Conservation (phyloP, 2,329 filamentous ascomycete species). For the Dactylellina haptotyla region DNA sequence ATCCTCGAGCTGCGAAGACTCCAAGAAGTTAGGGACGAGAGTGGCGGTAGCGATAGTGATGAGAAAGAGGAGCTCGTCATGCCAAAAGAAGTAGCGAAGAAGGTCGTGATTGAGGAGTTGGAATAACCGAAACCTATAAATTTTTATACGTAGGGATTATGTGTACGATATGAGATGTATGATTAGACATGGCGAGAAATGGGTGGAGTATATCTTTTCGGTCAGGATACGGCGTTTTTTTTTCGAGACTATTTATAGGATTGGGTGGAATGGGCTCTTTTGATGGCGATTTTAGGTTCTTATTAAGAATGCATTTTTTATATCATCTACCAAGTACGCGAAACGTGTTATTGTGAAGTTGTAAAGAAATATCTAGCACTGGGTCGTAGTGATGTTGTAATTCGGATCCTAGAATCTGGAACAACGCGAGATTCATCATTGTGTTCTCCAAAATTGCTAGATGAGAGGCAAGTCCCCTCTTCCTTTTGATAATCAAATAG, state of each 20-base stretch:
- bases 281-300: too few relatives aligned
- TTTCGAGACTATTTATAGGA: background rate
- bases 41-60: conserved; percentile 4
- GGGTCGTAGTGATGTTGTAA: too few relatives aligned
- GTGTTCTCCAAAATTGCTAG: background rate
- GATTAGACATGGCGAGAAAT: background rate
- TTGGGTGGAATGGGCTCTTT: too few relatives aligned
- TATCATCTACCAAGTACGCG: too few relatives aligned
- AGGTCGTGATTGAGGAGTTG: conserved; percentile 41
- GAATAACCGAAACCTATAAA: conserved; percentile 10
- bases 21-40: conserved; percentile 10
- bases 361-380: too few relatives aligned
- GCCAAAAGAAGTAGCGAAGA: conserved; percentile 19
- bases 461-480: too few relatives aligned
- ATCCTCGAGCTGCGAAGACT: conserved; percentile 35
- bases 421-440: background rate
- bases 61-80: conserved; percentile 6
- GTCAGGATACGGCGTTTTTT: background rate
- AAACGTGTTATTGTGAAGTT: too few relatives aligned
- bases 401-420: too few relatives aligned
- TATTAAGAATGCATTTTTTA: too few relatives aligned
- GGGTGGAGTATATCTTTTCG: background rate
- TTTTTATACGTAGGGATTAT: background rate
- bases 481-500: too few relatives aligned
- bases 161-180: conserved; percentile 17